These are phyloP conservation scores for Phytophthora foliorum DNA, from an alignment of 352 stramenopile genomes.

Conservation along the genomic window DNA sequence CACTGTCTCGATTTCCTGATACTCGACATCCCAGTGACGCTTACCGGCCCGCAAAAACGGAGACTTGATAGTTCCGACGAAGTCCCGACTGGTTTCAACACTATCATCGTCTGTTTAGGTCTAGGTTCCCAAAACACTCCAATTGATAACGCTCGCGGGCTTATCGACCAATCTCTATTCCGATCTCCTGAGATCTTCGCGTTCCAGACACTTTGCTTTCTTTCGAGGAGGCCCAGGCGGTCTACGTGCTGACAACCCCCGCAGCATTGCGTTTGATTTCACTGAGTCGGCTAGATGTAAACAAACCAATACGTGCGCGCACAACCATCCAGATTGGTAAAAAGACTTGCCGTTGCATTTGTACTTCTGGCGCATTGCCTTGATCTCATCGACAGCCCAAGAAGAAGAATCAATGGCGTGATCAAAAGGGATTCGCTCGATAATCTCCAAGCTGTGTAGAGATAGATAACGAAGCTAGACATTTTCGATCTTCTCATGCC, in stretches of 20 bases:
- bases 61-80: constrained; percentile 4
- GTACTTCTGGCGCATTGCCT: no score
- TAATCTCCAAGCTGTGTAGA: neutral
- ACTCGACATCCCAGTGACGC: neutral
- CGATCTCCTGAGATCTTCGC: neutral
- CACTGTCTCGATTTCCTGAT: neutral
- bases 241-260: neutral
- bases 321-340: constrained; percentile 18
- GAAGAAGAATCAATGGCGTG: neutral
- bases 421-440: constrained; percentile 8
- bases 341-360: constrained; percentile 17
- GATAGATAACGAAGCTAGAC: constrained; percentile 16
- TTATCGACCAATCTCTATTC: constrained; percentile 13
- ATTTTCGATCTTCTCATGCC: constrained; percentile 13
- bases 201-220: constrained; percentile 2
- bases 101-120: neutral
- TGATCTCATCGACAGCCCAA: constrained; percentile 8
- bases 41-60: neutral
- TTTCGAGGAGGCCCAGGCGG: constrained; percentile 6
- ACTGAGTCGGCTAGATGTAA: constrained; percentile 10
- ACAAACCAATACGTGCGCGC: constrained; percentile 4
- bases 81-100: neutral
- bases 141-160: constrained; percentile 13
- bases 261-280: constrained; percentile 8
- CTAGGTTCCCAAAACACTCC: constrained; percentile 1